Evolutionary conservation across 805 yeast species (phyloP).

Genomic region (Zygoascus flipseniorum): DNA sequence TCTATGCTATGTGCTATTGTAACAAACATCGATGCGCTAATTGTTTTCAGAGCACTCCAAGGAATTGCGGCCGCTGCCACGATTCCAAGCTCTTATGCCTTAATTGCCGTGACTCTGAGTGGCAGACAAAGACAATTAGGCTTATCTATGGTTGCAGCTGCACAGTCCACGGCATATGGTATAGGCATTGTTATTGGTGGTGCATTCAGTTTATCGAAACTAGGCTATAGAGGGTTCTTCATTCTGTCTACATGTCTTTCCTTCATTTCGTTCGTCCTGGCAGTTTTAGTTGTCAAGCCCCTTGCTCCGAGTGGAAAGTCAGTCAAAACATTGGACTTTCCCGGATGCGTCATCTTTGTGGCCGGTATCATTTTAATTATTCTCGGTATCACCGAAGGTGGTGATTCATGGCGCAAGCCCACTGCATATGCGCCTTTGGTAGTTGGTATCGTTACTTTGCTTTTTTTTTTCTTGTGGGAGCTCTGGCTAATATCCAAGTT

Average conservation of each 20-base stretch:
- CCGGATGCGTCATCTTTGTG: not conserved
- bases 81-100: not conserved
- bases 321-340: not conserved
- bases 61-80: conserved; percentile 2
- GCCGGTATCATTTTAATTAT: not conserved
- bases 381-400: not conserved
- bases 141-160: not conserved
- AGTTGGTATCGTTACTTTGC: conserved; percentile 13
- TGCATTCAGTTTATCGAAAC: not conserved
- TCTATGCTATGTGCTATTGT: conserved; percentile 16
- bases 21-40: not conserved
- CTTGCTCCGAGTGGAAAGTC: no score
- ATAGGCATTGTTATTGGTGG: not conserved
- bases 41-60: not conserved
- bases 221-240: not conserved
- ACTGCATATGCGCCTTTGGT: not conserved
- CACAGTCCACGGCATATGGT: not conserved
- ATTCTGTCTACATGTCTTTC: not conserved
- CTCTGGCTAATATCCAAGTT: not conserved
- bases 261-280: not conserved
- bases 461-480: conserved; percentile 15
- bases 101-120: not conserved
- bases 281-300: not conserved
- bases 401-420: not conserved
- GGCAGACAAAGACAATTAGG: not conserved